Conservation (phyloP, 108 stramenopile species). For the Nannochloropsis gaditana region DNA sequence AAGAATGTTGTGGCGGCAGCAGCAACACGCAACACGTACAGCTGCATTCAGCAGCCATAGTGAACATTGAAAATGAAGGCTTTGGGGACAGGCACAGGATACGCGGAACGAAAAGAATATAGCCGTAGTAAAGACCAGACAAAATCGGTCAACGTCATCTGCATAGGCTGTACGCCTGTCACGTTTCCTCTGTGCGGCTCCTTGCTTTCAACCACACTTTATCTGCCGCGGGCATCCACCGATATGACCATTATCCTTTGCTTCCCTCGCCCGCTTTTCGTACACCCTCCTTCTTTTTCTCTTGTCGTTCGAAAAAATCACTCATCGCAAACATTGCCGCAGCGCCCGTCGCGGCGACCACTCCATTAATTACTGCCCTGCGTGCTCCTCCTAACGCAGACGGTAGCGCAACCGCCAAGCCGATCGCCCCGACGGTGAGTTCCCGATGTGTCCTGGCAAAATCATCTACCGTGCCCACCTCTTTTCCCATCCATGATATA, state of each 20-base stretch:
- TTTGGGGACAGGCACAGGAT: too few relatives aligned
- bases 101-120: too few relatives aligned
- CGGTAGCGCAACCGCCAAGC: not conserved
- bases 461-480: slow-evolving; percentile 16
- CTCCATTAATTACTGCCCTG: not conserved
- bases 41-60: too few relatives aligned
- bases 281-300: not conserved
- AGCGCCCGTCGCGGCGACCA: not conserved
- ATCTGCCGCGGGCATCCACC: not conserved
- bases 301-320: slow-evolving; percentile 16
- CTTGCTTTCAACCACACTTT: not conserved
- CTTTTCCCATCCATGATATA: not conserved
- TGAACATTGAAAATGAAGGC: too few relatives aligned
- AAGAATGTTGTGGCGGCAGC: too few relatives aligned
- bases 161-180: not conserved
- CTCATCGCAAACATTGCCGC: not conserved
- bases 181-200: not conserved
- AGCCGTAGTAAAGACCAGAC: too few relatives aligned
- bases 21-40: too few relatives aligned
- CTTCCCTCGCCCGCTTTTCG: not conserved
- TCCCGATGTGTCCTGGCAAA: not conserved
- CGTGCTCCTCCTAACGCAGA: not conserved
- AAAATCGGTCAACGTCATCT: not conserved
- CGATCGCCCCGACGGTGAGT: not conserved
- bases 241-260: not conserved